Evolutionary conservation across 2,329 filamentous ascomycete species (phyloP).

Genomic region (Monosporascus sp.): DNA sequence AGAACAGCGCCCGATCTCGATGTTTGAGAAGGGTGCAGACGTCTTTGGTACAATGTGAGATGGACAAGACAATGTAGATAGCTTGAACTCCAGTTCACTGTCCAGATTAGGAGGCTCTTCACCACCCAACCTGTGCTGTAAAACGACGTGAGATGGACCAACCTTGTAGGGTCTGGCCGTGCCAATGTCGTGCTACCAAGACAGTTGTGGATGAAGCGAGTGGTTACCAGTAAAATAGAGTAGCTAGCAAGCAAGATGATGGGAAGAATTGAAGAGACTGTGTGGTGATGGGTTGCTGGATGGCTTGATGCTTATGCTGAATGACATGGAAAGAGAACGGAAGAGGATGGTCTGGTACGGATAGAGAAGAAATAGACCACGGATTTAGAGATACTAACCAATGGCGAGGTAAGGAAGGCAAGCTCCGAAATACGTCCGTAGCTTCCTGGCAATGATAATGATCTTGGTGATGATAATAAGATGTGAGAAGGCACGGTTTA

Average conservation of each 20-base stretch:
- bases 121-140: background rate
- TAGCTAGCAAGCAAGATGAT: slow-evolving; percentile 54
- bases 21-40: background rate
- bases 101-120: background rate
- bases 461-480: too few species aligned
- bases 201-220: slow-evolving; percentile 48
- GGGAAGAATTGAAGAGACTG: slow-evolving; percentile 37
- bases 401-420: too few species aligned
- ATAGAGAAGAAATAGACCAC: too few species aligned
- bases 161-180: slow-evolving; percentile 21
- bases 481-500: too few species aligned
- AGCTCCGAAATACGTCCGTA: too few species aligned
- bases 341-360: slow-evolving; percentile 3
- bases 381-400: too few species aligned
- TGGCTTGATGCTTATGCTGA: slow-evolving; percentile 41
- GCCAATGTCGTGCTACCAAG: slow-evolving; percentile 41
- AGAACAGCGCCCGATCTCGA: background rate
- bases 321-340: slow-evolving; percentile 24
- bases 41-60: background rate
- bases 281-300: slow-evolving; percentile 28
- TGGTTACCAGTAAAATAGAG: slow-evolving; percentile 51
- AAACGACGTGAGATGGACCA: background rate
- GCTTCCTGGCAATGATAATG: too few species aligned
- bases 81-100: background rate
- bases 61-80: background rate